Evolutionary conservation across 768 basidiomycete species (phyloP).

Genomic region (Pholiota conissans): DNA sequence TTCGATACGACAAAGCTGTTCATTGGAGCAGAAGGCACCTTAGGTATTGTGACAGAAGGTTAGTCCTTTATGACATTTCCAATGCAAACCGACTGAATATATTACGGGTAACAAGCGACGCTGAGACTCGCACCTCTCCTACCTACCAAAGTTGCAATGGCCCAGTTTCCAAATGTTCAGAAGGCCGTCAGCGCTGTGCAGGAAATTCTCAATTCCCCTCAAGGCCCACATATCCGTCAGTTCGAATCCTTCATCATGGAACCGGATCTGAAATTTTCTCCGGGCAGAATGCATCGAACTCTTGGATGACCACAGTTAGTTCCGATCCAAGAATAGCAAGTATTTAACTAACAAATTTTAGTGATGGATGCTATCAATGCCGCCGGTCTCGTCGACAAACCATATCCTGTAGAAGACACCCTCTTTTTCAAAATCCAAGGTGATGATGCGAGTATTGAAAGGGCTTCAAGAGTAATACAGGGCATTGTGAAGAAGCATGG

Average conservation of each 20-base stretch:
- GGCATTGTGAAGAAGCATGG: slow-evolving; percentile 67
- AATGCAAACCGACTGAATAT: neutral
- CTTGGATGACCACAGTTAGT: slow-evolving; percentile 70
- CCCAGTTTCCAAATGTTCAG: slow-evolving; percentile 79
- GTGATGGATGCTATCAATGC: slow-evolving; percentile 80
- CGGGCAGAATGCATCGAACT: slow-evolving; percentile 82
- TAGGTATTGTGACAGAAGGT: slow-evolving; percentile 91
- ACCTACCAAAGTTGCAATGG: slow-evolving; percentile 86
- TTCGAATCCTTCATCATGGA: slow-evolving; percentile 11
- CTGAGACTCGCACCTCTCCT: slow-evolving; percentile 77
- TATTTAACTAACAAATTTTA: slow-evolving; percentile 17
- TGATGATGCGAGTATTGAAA: slow-evolving; percentile 54
- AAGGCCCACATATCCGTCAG: slow-evolving; percentile 75
- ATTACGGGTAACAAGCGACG: slow-evolving; percentile 53
- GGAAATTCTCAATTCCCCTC: slow-evolving; percentile 70
- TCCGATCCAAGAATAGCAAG: neutral
- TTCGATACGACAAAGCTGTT: slow-evolving; percentile 88
- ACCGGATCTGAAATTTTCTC: neutral
- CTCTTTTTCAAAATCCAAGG: slow-evolving; percentile 95
- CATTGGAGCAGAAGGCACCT: slow-evolving; percentile 87
- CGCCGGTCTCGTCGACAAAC: slow-evolving; percentile 56
- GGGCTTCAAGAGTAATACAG: slow-evolving; percentile 59
- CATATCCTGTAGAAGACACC: slow-evolving; percentile 73
- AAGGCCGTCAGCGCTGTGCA: slow-evolving; percentile 79
- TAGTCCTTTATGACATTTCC: neutral